phyloP scores from a whole-genome alignment of 345 rosid genomes.

The Isatis tinctoria region DNA sequence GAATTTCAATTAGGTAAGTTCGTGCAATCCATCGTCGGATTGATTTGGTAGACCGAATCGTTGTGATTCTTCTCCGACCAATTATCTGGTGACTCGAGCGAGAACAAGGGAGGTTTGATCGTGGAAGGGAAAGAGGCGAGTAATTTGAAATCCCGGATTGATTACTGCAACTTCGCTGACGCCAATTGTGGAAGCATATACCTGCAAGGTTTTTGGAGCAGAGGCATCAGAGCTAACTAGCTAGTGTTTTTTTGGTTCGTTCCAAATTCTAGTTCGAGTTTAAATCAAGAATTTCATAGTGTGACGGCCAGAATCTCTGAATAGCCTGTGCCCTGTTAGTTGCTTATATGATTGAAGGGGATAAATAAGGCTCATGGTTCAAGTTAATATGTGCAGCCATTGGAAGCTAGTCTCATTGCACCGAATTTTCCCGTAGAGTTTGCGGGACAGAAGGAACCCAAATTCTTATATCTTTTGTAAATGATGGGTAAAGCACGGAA shows the following conservation, averaged over 20 bases:
- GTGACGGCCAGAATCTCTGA: too few relatives aligned
- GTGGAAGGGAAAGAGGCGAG: neutral
- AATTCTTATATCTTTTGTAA: constrained; percentile 31
- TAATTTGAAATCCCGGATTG: neutral
- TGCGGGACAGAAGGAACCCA: constrained; percentile 42
- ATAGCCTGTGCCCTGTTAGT: too few relatives aligned
- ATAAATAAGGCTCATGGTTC: neutral
- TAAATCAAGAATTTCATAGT: too few relatives aligned
- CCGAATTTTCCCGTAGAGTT: constrained; percentile 61
- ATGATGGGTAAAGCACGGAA: constrained; percentile 70
- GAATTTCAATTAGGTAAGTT: neutral
- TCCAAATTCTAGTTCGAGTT: too few relatives aligned
- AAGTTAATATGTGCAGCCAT: constrained; percentile 44
- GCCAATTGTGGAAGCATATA: neutral
- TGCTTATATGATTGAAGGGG: too few relatives aligned
- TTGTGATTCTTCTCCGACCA: neutral
- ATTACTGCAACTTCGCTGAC: neutral
- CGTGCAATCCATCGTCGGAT: neutral
- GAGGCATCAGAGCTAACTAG: neutral
- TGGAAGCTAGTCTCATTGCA: constrained; percentile 53
- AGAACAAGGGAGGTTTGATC: neutral
- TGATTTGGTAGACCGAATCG: constrained; percentile 1
- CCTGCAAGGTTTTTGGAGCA: constrained; percentile 1
- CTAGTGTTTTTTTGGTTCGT: neutral
- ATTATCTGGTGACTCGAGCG: neutral